Percentiles rank a stretch among this genome's conserved stretches.
These are phyloP conservation scores for Neonectria ditissima DNA, from an alignment of 2,329 filamentous ascomycete genomes.

Conservation along the genomic window DNA sequence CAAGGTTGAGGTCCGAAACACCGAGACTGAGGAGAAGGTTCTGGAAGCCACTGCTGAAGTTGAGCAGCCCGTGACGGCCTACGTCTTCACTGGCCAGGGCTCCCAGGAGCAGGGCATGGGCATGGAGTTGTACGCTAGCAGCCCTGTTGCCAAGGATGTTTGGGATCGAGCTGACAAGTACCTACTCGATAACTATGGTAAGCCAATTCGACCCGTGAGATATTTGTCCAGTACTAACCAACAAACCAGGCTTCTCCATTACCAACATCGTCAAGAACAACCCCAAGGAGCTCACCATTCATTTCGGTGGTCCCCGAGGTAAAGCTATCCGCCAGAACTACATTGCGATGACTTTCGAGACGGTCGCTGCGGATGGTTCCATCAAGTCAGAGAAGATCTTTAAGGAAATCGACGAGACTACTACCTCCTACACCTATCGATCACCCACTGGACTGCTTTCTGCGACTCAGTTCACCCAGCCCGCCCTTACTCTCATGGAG, in stretches of 20 bases:
- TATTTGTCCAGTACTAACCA: constrained; percentile 24
- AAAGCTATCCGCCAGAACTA: constrained; percentile 99
- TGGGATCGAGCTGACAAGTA: constrained; percentile 99
- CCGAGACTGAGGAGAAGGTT: constrained; percentile 96
- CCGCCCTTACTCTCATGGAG: constrained; percentile 97
- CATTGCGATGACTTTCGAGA: constrained; percentile 99
- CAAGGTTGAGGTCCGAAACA: constrained; percentile 96
- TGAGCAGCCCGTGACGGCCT: constrained; percentile 95
- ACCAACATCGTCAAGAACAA: constrained; percentile 99
- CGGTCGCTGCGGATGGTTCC: constrained; percentile 88
- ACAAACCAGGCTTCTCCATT: constrained; percentile 82
- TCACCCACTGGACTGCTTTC: constrained; percentile 95
- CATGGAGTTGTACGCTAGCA: constrained; percentile 97
- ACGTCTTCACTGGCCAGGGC: constrained; percentile 98
- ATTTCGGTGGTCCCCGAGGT: constrained; percentile 96
- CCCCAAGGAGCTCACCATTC: constrained; percentile 97
- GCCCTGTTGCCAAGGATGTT: constrained; percentile 93
- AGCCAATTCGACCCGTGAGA: constrained; percentile 44
- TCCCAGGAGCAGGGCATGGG: constrained; percentile 99
- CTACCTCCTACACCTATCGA: constrained; percentile 95
- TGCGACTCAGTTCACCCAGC: constrained; percentile 98
- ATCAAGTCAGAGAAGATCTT: constrained; percentile 99
- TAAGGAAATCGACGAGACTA: constrained; percentile 95
- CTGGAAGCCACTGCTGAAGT: constrained; percentile 95
- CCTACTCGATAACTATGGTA: constrained; percentile 98